Base-by-base conservation (phyloP, 2,329 filamentous ascomycete species). In the Calonectria henricotiae region DNA sequence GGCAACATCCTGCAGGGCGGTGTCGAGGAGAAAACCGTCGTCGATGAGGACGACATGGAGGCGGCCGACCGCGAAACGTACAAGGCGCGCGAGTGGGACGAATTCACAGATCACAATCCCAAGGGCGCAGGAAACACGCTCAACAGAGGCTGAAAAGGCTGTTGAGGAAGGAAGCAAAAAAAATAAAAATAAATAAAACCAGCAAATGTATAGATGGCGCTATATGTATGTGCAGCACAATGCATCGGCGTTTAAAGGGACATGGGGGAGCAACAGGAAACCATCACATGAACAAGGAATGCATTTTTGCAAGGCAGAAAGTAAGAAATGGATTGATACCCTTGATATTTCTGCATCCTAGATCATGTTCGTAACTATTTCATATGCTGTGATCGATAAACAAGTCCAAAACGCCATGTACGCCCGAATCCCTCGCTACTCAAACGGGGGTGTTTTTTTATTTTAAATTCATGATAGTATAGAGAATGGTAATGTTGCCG, bases 61-160 rank as follows among this genome's bases (percentile, higher is more conserved):
- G 94, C 92, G 78, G 94, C 92, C 6, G 96, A 99, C 80, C 90
- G 89, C 65, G 96, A 96, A 83, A 98, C 93, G 5, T 92, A 96
- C 88, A 99, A 98, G 85, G 95, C 95, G 35, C 88, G 96, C 70
- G 92, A 92, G 71, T 99, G 96, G 96, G 96, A 99, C 83, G 96
- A 99, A 79, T 99, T 92, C 80, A 92, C 89, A 30, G 96, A 99
- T 81, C 91, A 92, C 3, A 98, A 99, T 80, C 93, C 94, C 1
- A 94, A 92, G 80, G 94, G 94, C 0, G 89, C 91, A 41, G 94
- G 94, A 4, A 97, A 97, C 80, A 96, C 94, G 1, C 82, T 96
- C 72, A 96, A 97, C 82, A 90, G 92, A 84, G 94, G 94, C 0
- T 89, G 66, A 78, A 15, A 15, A 66, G 27, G 35, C 13, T 20